Evolutionary conservation across 2,329 filamentous ascomycete species (phyloP).

Genomic region (Sporothrix mexicana): DNA sequence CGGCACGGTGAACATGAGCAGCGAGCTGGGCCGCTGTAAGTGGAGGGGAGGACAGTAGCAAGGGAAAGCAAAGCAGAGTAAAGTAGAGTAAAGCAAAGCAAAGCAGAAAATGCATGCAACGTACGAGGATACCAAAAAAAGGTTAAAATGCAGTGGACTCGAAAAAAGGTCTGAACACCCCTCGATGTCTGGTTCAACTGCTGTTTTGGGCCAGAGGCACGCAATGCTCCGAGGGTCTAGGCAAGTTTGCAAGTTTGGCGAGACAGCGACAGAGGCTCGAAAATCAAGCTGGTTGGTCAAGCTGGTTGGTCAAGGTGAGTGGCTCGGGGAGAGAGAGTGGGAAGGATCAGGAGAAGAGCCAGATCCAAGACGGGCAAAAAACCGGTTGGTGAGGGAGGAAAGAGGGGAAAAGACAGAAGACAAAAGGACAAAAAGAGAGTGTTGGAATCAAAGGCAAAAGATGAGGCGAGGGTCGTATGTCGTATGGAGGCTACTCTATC

Average conservation of each 20-base stretch:
- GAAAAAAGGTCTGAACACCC: slow-evolving; percentile 5
- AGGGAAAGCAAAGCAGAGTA: neutral
- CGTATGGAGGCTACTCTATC: neutral
- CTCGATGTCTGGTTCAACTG: slow-evolving; percentile 28
- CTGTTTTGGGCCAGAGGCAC: slow-evolving; percentile 34
- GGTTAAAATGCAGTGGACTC: neutral
- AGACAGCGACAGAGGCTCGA: neutral
- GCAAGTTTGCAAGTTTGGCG: neutral
- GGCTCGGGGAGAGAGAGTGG: slow-evolving; percentile 15
- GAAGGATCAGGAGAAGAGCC: slow-evolving; percentile 19
- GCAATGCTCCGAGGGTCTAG: slow-evolving; percentile 1
- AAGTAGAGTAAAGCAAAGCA: neutral
- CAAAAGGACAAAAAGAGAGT: neutral
- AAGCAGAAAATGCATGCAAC: neutral
- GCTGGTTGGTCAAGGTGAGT: slow-evolving; percentile 9
- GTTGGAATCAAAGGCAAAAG: neutral
- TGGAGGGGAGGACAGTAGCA: neutral
- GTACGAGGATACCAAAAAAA: neutral
- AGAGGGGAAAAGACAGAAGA: neutral
- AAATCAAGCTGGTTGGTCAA: slow-evolving; percentile 8
- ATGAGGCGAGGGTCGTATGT: neutral
- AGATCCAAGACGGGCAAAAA: slow-evolving; percentile 16
- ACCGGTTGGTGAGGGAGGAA: neutral
- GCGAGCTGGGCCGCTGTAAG: neutral
- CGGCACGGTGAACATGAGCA: neutral